Percentiles rank a stretch among this genome's conserved stretches.
These are phyloP conservation scores for sorghum (Sorghum bicolor) DNA, from an alignment of 176 grass and related monocot genomes.

Conservation along the genomic window Sorghum_bicolor_NCBIv3 NC_012872.2:48029501-48030000, in stretches of 20 bases:
- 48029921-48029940: constrained; percentile 75
- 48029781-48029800: background rate
- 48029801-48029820: background rate
- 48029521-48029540: background rate
- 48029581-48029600: constrained; percentile 2
- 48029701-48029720: constrained; percentile 92
- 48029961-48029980: constrained; percentile 93
- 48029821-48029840: background rate
- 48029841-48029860: constrained; percentile 82
- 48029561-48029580: constrained; percentile 3
- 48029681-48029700: constrained; percentile 87
- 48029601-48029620: background rate
- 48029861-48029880: constrained; percentile 94
- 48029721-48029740: constrained; percentile 98
- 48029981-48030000: constrained; percentile 70
- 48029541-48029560: background rate
- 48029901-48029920: constrained; percentile 94
- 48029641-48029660: background rate
- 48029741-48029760: constrained; percentile 98
- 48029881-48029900: constrained; percentile 99
- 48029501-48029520: background rate
- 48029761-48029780: constrained; percentile 46
- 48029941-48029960: constrained; percentile 95
- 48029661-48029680: constrained; percentile 72
- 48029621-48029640: constrained; percentile 1